Base-by-base conservation (phyloP, 352 stramenopile species). In the Pythium vanterpoolii region DNA sequence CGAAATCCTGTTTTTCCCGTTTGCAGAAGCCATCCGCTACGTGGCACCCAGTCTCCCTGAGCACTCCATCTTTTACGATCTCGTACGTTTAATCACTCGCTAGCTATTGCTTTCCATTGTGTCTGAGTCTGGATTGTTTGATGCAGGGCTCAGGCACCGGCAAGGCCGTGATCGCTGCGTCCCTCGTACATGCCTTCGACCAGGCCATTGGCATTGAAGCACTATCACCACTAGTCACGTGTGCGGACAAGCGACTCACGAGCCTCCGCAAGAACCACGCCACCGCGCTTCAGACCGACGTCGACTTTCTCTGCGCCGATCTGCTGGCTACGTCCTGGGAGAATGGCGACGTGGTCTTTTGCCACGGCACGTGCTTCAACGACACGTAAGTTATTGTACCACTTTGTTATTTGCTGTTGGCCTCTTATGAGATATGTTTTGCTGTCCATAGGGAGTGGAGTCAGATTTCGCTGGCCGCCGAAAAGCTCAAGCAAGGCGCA, bases 1-100 rank as follows among this genome's bases (percentile, higher is more conserved):
- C 18, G 86, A 95, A 60, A 91, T 95, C 46, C 38, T 80, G 28
- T 95, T 95, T 58, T 93, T 95, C 48, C 83, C 83, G 18, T 95
- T 95, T 58, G 86, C 79, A 1, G 76, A 92, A 23, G 76, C 79
- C 7, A 77, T 95, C 28, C 74, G 75, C 27, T 90, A 64, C 58
- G 66, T 93, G 28, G 76, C 77, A 16, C 71, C 82, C 5, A 77
- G 61, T 8, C 70, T 94, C 13, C 82, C 80, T 1, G 76, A 89
- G 44, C 74, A 90, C 52, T 57, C 81, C 10, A 73, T 93, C 52
- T 93, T 95, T 58, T 95, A 93, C 55, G 86, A 95, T 55, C 64
- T 95, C 57, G 85, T 94, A 57, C 39, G 62, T 18, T 10, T 46
- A 26, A 10, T 33, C 6, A n/a, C 18, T 56, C 5, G 3, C 31